phyloP scores from a whole-genome alignment of 2,329 filamentous ascomycete genomes.

The Lasiodiplodia hormozganensis region DNA sequence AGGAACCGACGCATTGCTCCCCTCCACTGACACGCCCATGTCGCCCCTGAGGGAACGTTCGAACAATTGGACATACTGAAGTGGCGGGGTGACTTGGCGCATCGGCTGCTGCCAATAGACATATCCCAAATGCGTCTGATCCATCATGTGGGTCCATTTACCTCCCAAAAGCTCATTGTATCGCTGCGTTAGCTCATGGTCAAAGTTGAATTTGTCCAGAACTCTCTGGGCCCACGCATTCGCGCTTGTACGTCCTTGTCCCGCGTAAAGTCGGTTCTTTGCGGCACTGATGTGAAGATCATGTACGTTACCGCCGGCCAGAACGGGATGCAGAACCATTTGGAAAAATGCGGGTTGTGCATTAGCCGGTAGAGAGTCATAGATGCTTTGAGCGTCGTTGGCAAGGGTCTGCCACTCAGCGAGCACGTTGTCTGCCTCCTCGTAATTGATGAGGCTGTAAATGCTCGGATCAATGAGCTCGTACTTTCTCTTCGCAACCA shows the following conservation, averaged over 20 bases:
- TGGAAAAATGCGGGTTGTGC: constrained; percentile 68
- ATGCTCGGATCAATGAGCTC: constrained; percentile 66
- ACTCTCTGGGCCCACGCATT: constrained; percentile 46
- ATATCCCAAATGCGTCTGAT: constrained; percentile 50
- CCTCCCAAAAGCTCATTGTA: constrained; percentile 46
- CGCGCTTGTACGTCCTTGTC: constrained; percentile 47
- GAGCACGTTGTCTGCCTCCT: constrained; percentile 66
- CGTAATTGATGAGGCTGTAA: constrained; percentile 69
- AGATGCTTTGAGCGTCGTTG: constrained; percentile 62
- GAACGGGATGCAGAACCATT: constrained; percentile 66
- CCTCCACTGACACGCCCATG: constrained; percentile 69
- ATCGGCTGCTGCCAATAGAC: constrained; percentile 71
- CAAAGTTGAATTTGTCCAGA: constrained; percentile 46
- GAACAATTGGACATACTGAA: constrained; percentile 65
- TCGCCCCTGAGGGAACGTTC: constrained; percentile 67
- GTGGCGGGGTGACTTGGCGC: constrained; percentile 69
- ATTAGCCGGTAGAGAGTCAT: constrained; percentile 59
- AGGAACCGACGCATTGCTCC: constrained; percentile 69
- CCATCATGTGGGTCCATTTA: constrained; percentile 49
- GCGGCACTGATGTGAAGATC: constrained; percentile 52
- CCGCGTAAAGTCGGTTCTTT: constrained; percentile 45
- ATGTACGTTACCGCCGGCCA: constrained; percentile 64
- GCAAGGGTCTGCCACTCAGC: constrained; percentile 62
- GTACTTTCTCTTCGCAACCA: constrained; percentile 66
- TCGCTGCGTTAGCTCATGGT: constrained; percentile 44